These are phyloP conservation scores for Ganoderma boninense DNA, from an alignment of 1,284 basidiomycete genomes.

Conservation along the genomic window DNA sequence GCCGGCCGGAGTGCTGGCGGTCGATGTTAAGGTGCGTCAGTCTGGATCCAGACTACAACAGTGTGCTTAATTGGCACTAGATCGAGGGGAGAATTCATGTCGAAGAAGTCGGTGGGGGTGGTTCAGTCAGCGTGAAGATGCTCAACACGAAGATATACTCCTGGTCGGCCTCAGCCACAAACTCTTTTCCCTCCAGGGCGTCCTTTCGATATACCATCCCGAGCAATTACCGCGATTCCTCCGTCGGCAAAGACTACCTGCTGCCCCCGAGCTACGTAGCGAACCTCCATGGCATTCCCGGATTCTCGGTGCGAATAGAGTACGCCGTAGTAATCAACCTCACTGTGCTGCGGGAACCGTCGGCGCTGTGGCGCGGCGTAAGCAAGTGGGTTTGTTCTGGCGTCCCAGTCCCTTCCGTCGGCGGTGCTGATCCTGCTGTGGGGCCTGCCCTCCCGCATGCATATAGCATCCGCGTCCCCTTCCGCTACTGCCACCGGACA, in stretches of 20 bases:
- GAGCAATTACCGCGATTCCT: conserved; percentile 30
- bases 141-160: conserved; percentile 36
- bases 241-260: conserved; percentile 37
- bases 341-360: conserved; percentile 32
- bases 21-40: conserved; percentile 35
- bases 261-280: conserved; percentile 72
- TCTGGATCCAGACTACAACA: too few species aligned
- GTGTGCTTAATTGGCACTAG: conserved; percentile 17
- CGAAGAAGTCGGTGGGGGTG: conserved; percentile 38
- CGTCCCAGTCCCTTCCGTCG: conserved; percentile 3
- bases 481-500: conserved; percentile 31
- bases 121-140: conserved; percentile 27
- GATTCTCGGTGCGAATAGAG: conserved; percentile 66
- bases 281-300: conserved; percentile 70
- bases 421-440: conserved; percentile 15
- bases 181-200: conserved; percentile 37
- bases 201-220: conserved; percentile 41
- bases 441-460: conserved; percentile 11
- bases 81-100: conserved; percentile 37
- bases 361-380: conserved; percentile 38
- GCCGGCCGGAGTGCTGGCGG: conserved; percentile 34
- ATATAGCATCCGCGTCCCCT: conserved; percentile 26
- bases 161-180: conserved; percentile 35
- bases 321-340: conserved; percentile 56
- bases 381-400: conserved; percentile 29